phyloP scores from a whole-genome alignment of 1,284 basidiomycete species.

The Apiotrichum veenhuisii region DNA sequence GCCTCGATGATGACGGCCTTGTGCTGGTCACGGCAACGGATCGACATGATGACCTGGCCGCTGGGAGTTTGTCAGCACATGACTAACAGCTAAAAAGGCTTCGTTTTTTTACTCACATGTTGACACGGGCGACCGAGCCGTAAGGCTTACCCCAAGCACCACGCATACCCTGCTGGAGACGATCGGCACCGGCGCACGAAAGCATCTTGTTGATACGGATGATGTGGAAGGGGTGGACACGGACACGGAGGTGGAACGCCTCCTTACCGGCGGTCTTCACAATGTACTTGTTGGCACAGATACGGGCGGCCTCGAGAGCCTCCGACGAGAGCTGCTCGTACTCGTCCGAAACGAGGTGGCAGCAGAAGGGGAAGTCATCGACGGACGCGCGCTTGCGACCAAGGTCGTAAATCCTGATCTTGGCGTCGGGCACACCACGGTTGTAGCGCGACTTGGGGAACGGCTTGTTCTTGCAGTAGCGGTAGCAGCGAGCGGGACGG shows the following conservation, averaged over 20 bases:
- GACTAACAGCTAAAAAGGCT: too few relatives aligned
- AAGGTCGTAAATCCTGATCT: slow-evolving; percentile 92
- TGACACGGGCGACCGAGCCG: slow-evolving; percentile 56
- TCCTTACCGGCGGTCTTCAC: slow-evolving; percentile 98
- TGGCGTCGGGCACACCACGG: slow-evolving; percentile 94
- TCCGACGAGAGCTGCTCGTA: slow-evolving; percentile 96
- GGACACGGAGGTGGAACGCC: slow-evolving; percentile 96
- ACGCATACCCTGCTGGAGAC: slow-evolving; percentile 97
- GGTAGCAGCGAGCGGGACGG: slow-evolving; percentile 92
- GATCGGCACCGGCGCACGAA: slow-evolving; percentile 97
- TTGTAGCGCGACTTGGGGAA: slow-evolving; percentile 85
- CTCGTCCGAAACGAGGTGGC: slow-evolving; percentile 95
- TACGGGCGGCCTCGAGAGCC: slow-evolving; percentile 96
- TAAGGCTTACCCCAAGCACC: slow-evolving; percentile 99
- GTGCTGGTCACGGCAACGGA: slow-evolving; percentile 88
- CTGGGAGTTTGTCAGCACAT: slow-evolving; percentile 52
- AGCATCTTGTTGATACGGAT: slow-evolving; percentile 99
- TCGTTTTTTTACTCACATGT: slow-evolving; percentile 35
- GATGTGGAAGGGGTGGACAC: slow-evolving; percentile 98
- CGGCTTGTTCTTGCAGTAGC: slow-evolving; percentile 99
- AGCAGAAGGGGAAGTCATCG: slow-evolving; percentile 97
- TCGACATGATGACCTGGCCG: slow-evolving; percentile 93
- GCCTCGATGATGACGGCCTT: slow-evolving; percentile 91
- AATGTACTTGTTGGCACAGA: slow-evolving; percentile 99
- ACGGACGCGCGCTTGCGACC: slow-evolving; percentile 92